Conservation (phyloP, 805 yeast genomes). For the Lachancea dasiensis region DNA sequence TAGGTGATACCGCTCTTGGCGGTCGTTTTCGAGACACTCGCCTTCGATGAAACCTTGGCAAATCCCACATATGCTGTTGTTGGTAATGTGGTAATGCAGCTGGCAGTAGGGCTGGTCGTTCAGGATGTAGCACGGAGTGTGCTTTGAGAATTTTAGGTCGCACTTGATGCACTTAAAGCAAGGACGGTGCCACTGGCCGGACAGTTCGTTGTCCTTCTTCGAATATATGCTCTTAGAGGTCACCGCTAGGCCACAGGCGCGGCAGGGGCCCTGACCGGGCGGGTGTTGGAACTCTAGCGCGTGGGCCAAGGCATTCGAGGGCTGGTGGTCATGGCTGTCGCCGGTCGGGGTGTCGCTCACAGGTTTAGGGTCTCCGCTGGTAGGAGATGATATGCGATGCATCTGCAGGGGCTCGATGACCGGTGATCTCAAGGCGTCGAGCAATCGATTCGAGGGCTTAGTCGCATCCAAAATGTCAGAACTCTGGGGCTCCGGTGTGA, state of each 20-base stretch:
- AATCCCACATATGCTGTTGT: constrained; percentile 64
- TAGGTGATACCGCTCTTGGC: constrained; percentile 66
- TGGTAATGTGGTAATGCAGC: constrained; percentile 64
- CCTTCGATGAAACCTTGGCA: constrained; percentile 85
- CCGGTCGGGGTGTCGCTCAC: neutral
- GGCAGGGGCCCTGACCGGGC: constrained; percentile 77
- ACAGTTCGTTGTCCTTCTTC: constrained; percentile 55
- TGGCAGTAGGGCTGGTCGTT: constrained; percentile 80
- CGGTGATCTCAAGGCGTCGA: neutral
- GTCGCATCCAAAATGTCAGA: neutral
- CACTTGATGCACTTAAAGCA: constrained; percentile 79
- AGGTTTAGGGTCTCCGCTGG: neutral
- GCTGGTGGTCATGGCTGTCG: no score
- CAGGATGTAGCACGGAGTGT: constrained; percentile 66
- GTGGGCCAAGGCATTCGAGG: neutral
- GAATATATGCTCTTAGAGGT: constrained; percentile 67
- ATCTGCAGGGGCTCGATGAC: constrained; percentile 3
- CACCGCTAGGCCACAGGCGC: constrained; percentile 59
- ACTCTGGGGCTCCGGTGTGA: no score
- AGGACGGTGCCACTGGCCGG: constrained; percentile 90
- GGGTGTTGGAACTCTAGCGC: constrained; percentile 26
- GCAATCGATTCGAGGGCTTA: constrained; percentile 1
- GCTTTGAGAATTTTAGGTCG: constrained; percentile 47
- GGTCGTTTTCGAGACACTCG: constrained; percentile 74
- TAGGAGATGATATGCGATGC: neutral